Conservation (phyloP, 1,284 basidiomycete genomes). For the Moesziomyces parantarcticus region DNA sequence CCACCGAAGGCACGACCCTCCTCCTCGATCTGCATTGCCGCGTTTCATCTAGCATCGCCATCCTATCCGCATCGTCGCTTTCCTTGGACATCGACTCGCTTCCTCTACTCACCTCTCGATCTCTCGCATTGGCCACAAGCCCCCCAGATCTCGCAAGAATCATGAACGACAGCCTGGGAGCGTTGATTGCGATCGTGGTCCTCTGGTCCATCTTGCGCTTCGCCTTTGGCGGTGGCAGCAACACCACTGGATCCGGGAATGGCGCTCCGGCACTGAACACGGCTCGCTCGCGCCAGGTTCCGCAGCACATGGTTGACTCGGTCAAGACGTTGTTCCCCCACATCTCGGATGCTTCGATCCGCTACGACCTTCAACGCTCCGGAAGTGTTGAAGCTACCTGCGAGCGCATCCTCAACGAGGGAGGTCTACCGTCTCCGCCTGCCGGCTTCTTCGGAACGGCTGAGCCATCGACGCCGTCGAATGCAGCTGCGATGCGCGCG, state of each 20-base stretch:
- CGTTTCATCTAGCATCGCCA: background rate
- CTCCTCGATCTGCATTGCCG: too few species aligned
- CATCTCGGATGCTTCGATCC: constrained; percentile 58
- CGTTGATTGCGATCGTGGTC: constrained; percentile 57
- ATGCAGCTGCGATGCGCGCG: constrained; percentile 16
- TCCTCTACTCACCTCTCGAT: background rate
- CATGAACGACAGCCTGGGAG: constrained; percentile 66
- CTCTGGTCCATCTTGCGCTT: constrained; percentile 61
- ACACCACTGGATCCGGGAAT: constrained; percentile 6
- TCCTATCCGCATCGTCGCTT: background rate
- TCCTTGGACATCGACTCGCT: too few species aligned
- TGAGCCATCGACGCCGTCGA: constrained; percentile 19
- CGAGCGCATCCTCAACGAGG: constrained; percentile 60
- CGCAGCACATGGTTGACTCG: constrained; percentile 57
- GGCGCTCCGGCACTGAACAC: constrained; percentile 31
- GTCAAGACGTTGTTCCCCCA: constrained; percentile 63
- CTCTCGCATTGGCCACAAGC: too few species aligned
- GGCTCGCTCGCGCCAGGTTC: constrained; percentile 36
- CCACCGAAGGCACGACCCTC: too few species aligned
- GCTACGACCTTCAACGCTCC: constrained; percentile 56
- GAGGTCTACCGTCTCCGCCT: constrained; percentile 53
- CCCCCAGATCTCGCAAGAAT: background rate
- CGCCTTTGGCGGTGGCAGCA: constrained; percentile 46
- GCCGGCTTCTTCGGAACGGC: constrained; percentile 48
- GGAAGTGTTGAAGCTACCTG: constrained; percentile 61